A percentile compares a stretch with the other conserved stretches of the same genome.
Conservation (phyloP, 192 early-diverging fungal species). For the Dispira parvispora region DNA sequence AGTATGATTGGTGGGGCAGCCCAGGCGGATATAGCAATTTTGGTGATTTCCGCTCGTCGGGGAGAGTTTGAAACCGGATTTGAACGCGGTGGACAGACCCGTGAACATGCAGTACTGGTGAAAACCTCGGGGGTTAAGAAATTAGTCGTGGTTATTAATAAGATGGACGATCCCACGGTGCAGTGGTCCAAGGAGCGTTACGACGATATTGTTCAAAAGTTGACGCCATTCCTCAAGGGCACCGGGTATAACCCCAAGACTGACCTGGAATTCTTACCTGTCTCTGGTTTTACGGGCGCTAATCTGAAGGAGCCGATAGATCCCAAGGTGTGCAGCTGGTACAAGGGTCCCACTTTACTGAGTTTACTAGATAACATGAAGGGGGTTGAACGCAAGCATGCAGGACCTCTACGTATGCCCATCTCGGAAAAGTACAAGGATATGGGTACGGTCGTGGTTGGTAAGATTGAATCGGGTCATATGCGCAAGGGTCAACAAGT, state of each 20-base stretch:
- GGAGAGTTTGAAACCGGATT: constrained; percentile 99
- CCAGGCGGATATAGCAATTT: constrained; percentile 89
- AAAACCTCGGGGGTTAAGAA: constrained; percentile 95
- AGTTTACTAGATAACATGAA: constrained; percentile 70
- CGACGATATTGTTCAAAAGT: constrained; percentile 74
- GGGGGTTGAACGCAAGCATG: constrained; percentile 68
- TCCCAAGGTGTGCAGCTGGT: constrained; percentile 47
- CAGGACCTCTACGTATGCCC: constrained; percentile 84
- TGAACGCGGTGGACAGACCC: constrained; percentile 95
- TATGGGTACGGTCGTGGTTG: constrained; percentile 90
- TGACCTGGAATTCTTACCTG: constrained; percentile 78
- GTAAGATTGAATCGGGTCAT: constrained; percentile 91
- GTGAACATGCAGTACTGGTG: constrained; percentile 91
- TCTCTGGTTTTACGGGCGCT: constrained; percentile 93
- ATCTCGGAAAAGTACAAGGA: constrained; percentile 95
- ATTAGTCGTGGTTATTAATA: constrained; percentile 90
- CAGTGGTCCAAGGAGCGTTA: constrained; percentile 81
- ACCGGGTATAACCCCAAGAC: constrained; percentile 77
- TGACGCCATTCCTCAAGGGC: constrained; percentile 77
- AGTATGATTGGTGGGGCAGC: constrained; percentile 94
- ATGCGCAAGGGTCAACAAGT: constrained; percentile 76
- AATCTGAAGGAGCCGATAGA: constrained; percentile 80
- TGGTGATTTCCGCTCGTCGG: constrained; percentile 92
- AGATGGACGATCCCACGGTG: constrained; percentile 99
- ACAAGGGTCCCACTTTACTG: constrained; percentile 74